Conservation (phyloP, 805 yeast genomes). For the Tetrapisispora nanseiensis region DNA sequence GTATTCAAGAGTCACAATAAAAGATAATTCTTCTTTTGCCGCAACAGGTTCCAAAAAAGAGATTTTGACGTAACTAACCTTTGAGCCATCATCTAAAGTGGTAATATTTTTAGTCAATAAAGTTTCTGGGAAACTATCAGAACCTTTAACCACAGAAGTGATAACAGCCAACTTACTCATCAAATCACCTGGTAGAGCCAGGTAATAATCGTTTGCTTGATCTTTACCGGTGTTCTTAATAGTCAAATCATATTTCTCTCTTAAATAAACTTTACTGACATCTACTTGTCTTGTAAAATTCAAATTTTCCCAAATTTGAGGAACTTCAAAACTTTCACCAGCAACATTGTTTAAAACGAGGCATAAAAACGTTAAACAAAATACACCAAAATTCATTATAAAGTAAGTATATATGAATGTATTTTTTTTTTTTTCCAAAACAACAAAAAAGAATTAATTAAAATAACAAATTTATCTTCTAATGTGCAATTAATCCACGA, state of each 20-base stretch:
- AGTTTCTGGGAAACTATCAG: not conserved
- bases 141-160: not conserved
- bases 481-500: too few species aligned
- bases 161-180: constrained; percentile 34
- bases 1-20: constrained; percentile 42
- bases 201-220: constrained; percentile 47
- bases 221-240: constrained; percentile 47
- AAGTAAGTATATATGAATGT: too few species aligned
- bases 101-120: constrained; percentile 14
- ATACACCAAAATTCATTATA: not conserved
- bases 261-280: constrained; percentile 53
- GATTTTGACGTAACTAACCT: constrained; percentile 37
- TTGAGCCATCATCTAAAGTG: constrained; percentile 15
- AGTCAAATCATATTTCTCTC: constrained; percentile 47
- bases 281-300: constrained; percentile 52
- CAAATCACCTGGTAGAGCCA: constrained; percentile 45
- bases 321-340: constrained; percentile 8
- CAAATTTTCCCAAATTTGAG: constrained; percentile 41
- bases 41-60: constrained; percentile 55
- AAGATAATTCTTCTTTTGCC: constrained; percentile 43
- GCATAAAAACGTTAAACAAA: not conserved
- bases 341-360: not conserved
- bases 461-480: too few species aligned
- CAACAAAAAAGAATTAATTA: not conserved
- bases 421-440: not conserved